Conservation (phyloP, 2,329 filamentous ascomycete genomes). For the Aspergillus alliaceus region DNA sequence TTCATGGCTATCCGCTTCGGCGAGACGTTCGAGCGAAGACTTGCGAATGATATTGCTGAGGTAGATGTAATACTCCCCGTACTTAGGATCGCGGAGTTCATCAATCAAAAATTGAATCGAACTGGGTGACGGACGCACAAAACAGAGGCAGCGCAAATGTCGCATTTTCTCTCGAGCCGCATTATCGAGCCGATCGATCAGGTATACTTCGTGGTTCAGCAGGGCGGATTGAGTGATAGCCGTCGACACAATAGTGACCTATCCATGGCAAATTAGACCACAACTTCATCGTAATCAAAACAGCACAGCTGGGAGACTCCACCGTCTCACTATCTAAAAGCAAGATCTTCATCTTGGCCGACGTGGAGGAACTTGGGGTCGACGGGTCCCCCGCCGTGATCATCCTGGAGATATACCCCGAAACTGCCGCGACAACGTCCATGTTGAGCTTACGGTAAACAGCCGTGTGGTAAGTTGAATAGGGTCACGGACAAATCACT, state of each 20-base stretch:
- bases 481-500: neutral
- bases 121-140: constrained; percentile 86
- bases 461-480: constrained; percentile 7
- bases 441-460: constrained; percentile 58
- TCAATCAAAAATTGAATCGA: constrained; percentile 94
- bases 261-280: constrained; percentile 20
- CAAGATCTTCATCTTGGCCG: constrained; percentile 97
- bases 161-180: constrained; percentile 92
- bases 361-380: constrained; percentile 58
- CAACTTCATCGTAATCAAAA: constrained; percentile 10
- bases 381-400: constrained; percentile 73
- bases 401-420: constrained; percentile 96
- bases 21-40: constrained; percentile 86
- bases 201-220: constrained; percentile 94
- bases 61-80: constrained; percentile 95
- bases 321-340: constrained; percentile 89
- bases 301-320: constrained; percentile 54
- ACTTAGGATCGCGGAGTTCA: constrained; percentile 92
- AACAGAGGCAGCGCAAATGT: constrained; percentile 88
- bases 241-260: constrained; percentile 88
- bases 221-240: constrained; percentile 94
- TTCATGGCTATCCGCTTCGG: constrained; percentile 96
- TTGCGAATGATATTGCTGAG: constrained; percentile 99
- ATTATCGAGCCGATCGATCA: constrained; percentile 95
- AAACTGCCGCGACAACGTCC: constrained; percentile 91